phyloP scores from a whole-genome alignment of 1,139 yeast genomes.

The Geotrichum siamense region DNA sequence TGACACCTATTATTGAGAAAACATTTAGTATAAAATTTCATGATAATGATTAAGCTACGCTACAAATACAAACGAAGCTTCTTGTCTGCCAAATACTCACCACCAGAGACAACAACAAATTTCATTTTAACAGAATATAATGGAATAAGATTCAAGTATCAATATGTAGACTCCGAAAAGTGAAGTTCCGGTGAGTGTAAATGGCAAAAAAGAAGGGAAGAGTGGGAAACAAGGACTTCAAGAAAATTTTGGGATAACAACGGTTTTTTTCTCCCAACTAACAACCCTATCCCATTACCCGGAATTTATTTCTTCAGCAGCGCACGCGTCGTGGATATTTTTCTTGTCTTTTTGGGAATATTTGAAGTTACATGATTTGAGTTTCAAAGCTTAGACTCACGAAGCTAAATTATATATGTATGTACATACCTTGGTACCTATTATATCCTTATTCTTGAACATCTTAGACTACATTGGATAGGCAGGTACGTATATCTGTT shows the following conservation, averaged over 20 bases:
- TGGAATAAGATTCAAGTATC: not conserved
- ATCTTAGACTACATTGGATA: too few species aligned
- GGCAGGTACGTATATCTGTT: too few species aligned
- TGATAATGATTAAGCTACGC: slow-evolving; percentile 2
- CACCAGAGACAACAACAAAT: slow-evolving; percentile 98
- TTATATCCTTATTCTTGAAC: too few species aligned
- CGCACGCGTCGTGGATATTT: too few species aligned
- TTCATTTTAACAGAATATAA: slow-evolving; percentile 51
- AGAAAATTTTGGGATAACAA: not conserved
- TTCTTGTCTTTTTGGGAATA: too few species aligned
- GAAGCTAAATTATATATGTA: too few species aligned
- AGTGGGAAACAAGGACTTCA: not conserved
- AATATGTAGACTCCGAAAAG: not conserved
- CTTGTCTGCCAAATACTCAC: slow-evolving; percentile 30
- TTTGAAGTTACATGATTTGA: too few species aligned
- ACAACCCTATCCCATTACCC: slow-evolving; percentile 1
- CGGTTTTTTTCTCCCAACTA: slow-evolving; percentile 1
- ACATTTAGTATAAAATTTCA: slow-evolving; percentile 45
- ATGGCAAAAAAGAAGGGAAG: slow-evolving; percentile 17
- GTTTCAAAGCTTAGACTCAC: too few species aligned
- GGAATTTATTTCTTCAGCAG: too few species aligned
- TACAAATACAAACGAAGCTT: slow-evolving; percentile 13
- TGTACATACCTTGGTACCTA: too few species aligned
- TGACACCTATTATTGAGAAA: slow-evolving; percentile 74
- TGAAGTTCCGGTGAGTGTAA: slow-evolving; percentile 16